Base-by-base conservation (phyloP, 192 early-diverging fungal genomes). In the Backusella psychrophila region DNA sequence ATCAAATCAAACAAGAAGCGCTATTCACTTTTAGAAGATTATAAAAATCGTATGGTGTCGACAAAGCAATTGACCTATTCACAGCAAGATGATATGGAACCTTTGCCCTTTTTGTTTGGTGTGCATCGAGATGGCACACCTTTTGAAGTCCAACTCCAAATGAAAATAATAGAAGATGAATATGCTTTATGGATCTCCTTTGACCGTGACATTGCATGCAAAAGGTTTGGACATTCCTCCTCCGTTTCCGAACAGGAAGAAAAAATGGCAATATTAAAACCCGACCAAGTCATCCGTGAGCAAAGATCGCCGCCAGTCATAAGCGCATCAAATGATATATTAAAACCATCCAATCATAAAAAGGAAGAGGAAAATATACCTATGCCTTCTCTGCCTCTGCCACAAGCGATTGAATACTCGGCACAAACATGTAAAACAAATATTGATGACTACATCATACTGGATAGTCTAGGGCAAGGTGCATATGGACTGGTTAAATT, bases 401-500 rank as follows among this genome's bases (percentile, higher is more conserved):
- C 46, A 31, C 72, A 15, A 31, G 31, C n/a, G 31, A 49, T 35
- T 52, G 46, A 34, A 73, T 87, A 89, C 12, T 89, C 85, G 34
- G 85, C 86, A 19, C 78, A 86, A 46, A 88, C 85, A 8, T 52
- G 75, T 11, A 39, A 23, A 34, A 85, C 73, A 41, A 69, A 44
- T 26, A 89, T 92, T 73, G 74, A 85, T 46, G 89, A 93, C 46
- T 94, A 89, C 77, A 80, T 87, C 7, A 90, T 89, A 65, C 52
- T 92, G 0, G 82, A 87, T 46, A 79, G 79, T 2, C 75, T 95
- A n/a, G 94, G 94, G 19, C 80, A 87, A 74, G 93, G 93, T 31
- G 90, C 92, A 21, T 93, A 92, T 73, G 92, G 91, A 7, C 80
- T 91, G 66, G 94, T 95, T 36, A 86, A 89, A 67, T 78, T 89